Base-by-base conservation (phyloP, 257 asterid species). In the Jasminum sambac region DNA sequence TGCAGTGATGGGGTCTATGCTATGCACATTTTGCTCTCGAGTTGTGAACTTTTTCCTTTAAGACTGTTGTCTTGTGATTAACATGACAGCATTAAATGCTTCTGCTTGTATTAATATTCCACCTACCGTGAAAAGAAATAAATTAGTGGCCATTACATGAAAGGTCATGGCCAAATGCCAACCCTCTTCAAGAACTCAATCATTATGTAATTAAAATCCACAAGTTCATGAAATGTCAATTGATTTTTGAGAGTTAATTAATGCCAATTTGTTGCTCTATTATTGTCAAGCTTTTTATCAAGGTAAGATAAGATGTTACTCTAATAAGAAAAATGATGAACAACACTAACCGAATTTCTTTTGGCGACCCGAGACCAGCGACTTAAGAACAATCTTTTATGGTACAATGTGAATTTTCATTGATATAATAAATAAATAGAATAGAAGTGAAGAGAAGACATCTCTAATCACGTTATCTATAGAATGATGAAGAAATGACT, bases 21-120 rank as follows among this genome's bases (percentile, higher is more conserved):
- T 52, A 52, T 19, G 61, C 61, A 8, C 61, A 52, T 19, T 48
- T 52, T 52, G 61, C 30, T 52, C 30, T 52, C 61, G 30, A 8
- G 25, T 19, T 52, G 26, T 21, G 26, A 17, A 19, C 61, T 52
- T 52, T 52, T 21, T 19, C 61, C 2, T 48, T 48, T 17, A 19
- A n/a, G 60, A 52, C 61, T 52, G 30, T 52, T 6, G 61, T 19
- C 61, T 52, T 52, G 61, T 52, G 61, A 52, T 11, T 52, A 8
- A 52, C 61, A 8, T 52, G 61, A 52, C 61, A 52, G 26, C 61
- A 52, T 52, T 52, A 52, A 52, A 21, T 9, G 61, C 24, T 52
- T 19, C 5, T 52, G 8, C 61, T 52, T 52, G 11, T 17, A 5
- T 50, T 8, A 50, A 16, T 50, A 50, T 52, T 52, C 61, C 21